A percentile compares a stretch with the other conserved stretches of the same genome.
These are phyloP conservation scores for Leptoxyphium fumago DNA, from an alignment of 2,329 filamentous ascomycete genomes.

Conservation along the genomic window DNA sequence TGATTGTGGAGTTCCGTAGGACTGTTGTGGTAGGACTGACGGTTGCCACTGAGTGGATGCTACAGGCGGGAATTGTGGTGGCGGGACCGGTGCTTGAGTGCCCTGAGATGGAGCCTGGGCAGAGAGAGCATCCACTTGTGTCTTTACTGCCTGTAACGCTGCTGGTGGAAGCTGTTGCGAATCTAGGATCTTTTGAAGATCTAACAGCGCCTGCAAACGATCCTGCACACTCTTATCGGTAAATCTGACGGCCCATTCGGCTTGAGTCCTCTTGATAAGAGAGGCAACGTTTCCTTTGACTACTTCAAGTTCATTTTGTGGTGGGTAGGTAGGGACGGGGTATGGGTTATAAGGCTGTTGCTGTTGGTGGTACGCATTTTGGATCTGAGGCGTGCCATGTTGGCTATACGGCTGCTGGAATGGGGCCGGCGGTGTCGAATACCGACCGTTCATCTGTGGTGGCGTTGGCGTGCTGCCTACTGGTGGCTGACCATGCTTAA, in stretches of 20 bases:
- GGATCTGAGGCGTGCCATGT: not conserved
- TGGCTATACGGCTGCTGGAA: slow-evolving; percentile 10
- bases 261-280: slow-evolving; percentile 58
- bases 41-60: slow-evolving; percentile 16
- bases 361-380: not conserved
- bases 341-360: slow-evolving; percentile 7
- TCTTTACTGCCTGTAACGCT: slow-evolving; percentile 70
- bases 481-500: slow-evolving; percentile 44
- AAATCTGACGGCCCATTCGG: slow-evolving; percentile 60
- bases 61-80: slow-evolving; percentile 15
- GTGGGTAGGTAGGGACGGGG: slow-evolving; percentile 6
- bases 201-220: slow-evolving; percentile 70
- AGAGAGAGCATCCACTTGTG: slow-evolving; percentile 65
- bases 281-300: slow-evolving; percentile 72
- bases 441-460: slow-evolving; percentile 36
- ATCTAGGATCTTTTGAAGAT: slow-evolving; percentile 68
- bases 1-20: slow-evolving; percentile 13
- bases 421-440: slow-evolving; percentile 20
- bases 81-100: slow-evolving; percentile 16
- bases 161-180: slow-evolving; percentile 64
- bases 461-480: slow-evolving; percentile 65
- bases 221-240: slow-evolving; percentile 62
- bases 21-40: slow-evolving; percentile 9
- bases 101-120: slow-evolving; percentile 42
- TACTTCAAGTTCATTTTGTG: slow-evolving; percentile 34